Percentiles rank a stretch among this genome's conserved stretches.
Evolutionary conservation across 2,329 filamentous ascomycete genomes (phyloP).

Genomic region (Talaromyces pinophilus): DNA sequence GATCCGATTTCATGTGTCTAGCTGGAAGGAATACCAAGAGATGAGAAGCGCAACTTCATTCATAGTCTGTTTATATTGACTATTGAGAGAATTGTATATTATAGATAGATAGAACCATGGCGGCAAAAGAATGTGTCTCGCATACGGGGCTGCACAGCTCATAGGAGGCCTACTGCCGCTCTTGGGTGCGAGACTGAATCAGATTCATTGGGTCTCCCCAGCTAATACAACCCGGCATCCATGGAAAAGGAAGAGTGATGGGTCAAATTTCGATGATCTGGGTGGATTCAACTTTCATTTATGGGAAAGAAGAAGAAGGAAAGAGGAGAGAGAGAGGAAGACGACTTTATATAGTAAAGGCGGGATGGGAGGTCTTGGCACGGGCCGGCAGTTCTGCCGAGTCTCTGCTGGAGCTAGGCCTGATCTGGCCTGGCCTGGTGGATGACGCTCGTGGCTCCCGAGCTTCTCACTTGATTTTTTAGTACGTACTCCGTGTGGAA

Average conservation of each 20-base stretch:
- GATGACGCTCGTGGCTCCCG: slow-evolving; percentile 19
- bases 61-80: slow-evolving; percentile 13
- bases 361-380: slow-evolving; percentile 25
- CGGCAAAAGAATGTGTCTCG: slow-evolving; percentile 42
- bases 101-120: slow-evolving; percentile 20
- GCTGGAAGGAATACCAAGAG: slow-evolving; percentile 27
- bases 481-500: neutral
- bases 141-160: slow-evolving; percentile 52
- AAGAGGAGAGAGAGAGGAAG: slow-evolving; percentile 22
- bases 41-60: slow-evolving; percentile 20
- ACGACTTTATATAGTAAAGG: slow-evolving; percentile 17
- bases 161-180: slow-evolving; percentile 51
- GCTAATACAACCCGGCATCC: slow-evolving; percentile 61
- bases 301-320: slow-evolving; percentile 46
- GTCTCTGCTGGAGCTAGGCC: slow-evolving; percentile 23
- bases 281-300: slow-evolving; percentile 59
- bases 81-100: neutral
- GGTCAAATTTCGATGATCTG: slow-evolving; percentile 60
- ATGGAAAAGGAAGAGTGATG: slow-evolving; percentile 49
- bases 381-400: slow-evolving; percentile 27
- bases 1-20: slow-evolving; percentile 16
- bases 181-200: slow-evolving; percentile 50
- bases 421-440: neutral
- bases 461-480: slow-evolving; percentile 20
- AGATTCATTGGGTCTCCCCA: slow-evolving; percentile 50